Evolutionary conservation across 106 monocot genomes (phyloP), one percentile per base, ranked within the genome.

Genomic region (Xerophyta viscosa): DNA sequence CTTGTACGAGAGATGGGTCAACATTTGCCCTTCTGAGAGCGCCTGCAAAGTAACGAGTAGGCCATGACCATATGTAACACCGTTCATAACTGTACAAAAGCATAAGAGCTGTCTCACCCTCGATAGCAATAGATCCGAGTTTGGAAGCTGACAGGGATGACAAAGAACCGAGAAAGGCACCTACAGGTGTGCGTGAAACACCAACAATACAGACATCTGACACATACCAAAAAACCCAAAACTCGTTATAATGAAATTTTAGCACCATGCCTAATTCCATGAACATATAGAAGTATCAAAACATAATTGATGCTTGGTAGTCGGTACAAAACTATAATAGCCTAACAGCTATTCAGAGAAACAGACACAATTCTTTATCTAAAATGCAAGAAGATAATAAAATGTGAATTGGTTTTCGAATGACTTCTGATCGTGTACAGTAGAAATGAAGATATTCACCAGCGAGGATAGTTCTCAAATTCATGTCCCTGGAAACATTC

Each of bases 141-240:
- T 98, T 98, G 33, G 90, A 86, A n/a, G 98, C 98, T 41, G 98
- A 24, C 44, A 98, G 31, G 33, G 98, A 80, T 54, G 98, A 98
- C 56, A 98, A 63, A 18, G 90, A 66, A 64, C 98, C 98, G 71
- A 98, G 90, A 70, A 98, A 90, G n/a, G 68, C 69, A 28, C 98
- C 98, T 65, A 98, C 90, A 8, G 98, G 98, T 50, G 98, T 98
- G 13, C 96, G 75, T 57, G 96, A 72, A 56, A 86, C 77, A 52
- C 96, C 96, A 67, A 98, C 96, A 71, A 98, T 52, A 54, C 96
- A 98, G 50, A 98, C 96, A 89, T 89, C 96, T 98, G 70, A 44
- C 24, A 36, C 53, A 37, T 67, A 50, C 24, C 24, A 23, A 24
- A 27, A 25, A 23, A 50, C 13, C 39, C 10, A 1, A 2, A 2